Evolutionary conservation across 2,329 filamentous ascomycete genomes (phyloP).

Genomic region (Alternaria dauci): DNA sequence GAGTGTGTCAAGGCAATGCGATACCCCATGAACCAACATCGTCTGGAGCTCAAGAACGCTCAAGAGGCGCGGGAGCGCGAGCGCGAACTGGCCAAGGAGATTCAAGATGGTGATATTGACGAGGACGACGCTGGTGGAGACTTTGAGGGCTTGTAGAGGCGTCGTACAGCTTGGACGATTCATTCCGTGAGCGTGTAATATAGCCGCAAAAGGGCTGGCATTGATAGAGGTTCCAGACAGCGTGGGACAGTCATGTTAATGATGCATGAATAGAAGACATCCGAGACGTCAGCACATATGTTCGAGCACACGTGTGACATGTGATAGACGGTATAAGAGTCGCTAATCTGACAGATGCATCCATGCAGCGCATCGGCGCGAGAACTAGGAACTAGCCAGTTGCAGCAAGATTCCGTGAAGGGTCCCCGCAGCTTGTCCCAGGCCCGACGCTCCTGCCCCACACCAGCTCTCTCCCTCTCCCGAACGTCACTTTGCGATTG

Average conservation of each 20-base stretch:
- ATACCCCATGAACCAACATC: conserved; percentile 99
- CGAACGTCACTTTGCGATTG: conserved; percentile 14
- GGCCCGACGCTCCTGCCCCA: conserved; percentile 18
- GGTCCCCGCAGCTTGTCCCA: conserved; percentile 31
- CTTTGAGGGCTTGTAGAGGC: conserved; percentile 86
- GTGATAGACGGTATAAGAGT: conserved; percentile 9
- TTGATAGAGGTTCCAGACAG: conserved; percentile 30
- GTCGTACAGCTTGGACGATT: conserved; percentile 4
- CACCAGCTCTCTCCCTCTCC: conserved; percentile 11
- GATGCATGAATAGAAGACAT: conserved; percentile 33
- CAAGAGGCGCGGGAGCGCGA: conserved; percentile 98
- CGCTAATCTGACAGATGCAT: conserved; percentile 12
- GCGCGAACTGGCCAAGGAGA: conserved; percentile 97
- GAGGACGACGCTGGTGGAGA: conserved; percentile 96
- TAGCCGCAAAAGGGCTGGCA: conserved; percentile 29
- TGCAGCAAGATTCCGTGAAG: conserved; percentile 36
- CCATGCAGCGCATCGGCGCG: conserved; percentile 28
- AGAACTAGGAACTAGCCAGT: conserved; percentile 33
- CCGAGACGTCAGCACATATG: conserved; percentile 3
- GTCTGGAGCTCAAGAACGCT: conserved; percentile 95
- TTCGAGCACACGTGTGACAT: not conserved
- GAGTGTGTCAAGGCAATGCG: conserved; percentile 99
- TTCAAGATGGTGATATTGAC: conserved; percentile 95
- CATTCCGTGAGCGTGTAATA: conserved; percentile 25
- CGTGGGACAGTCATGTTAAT: conserved; percentile 26